Evolutionary conservation across 1,284 basidiomycete genomes (phyloP).

Genomic region (Leccinum olivaceoglutinosum): DNA sequence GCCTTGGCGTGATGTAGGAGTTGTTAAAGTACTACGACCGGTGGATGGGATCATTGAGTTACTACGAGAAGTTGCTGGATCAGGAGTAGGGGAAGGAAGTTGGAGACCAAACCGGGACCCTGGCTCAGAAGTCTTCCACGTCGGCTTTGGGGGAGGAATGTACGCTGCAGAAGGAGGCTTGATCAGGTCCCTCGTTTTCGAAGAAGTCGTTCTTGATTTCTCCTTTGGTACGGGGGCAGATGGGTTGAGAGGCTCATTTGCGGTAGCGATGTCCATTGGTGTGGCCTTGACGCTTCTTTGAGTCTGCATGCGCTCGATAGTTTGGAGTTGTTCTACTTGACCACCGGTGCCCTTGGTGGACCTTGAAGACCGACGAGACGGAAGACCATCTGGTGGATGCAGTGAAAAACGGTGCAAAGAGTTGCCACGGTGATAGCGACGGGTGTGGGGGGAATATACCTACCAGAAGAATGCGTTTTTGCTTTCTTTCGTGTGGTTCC

Average conservation of each 20-base stretch:
- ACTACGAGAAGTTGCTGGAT: neutral
- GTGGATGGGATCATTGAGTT: neutral
- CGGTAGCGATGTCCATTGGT: neutral
- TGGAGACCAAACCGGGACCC: neutral
- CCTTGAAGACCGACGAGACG: neutral
- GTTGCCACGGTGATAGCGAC: neutral
- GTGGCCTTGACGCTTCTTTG: neutral
- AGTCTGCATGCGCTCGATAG: neutral
- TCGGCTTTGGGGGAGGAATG: neutral
- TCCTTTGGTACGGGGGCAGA: neutral
- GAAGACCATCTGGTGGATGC: neutral
- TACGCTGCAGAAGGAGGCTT: neutral
- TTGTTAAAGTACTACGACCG: neutral
- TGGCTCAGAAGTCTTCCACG: neutral
- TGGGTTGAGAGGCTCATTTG: neutral
- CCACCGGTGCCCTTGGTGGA: neutral
- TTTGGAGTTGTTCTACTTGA: neutral
- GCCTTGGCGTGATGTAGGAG: neutral
- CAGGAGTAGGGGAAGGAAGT: neutral
- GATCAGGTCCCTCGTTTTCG: neutral
- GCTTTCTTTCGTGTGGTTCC: neutral
- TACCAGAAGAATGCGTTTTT: neutral
- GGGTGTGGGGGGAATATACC: neutral
- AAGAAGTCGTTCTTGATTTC: neutral
- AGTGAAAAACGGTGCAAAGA: neutral